Evolutionary conservation across 192 early-diverging fungal species (phyloP), one percentile per base, ranked within the genome.

Genomic region (Backusella westeae): DNA sequence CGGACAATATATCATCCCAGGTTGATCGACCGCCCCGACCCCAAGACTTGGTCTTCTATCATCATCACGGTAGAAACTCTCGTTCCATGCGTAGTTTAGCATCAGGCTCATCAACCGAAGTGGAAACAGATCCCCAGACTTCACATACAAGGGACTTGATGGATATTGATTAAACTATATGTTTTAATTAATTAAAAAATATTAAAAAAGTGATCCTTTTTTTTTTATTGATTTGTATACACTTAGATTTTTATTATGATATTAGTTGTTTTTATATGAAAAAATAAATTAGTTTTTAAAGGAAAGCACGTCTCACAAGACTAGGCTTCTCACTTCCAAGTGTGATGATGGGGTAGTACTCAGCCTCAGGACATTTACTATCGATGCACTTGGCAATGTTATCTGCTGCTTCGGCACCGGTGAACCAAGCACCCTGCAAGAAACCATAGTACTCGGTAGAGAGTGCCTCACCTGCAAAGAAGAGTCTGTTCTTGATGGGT

Each of bases 401-500:
- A 4, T 34, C 34, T 0, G 49, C 80, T 32, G 65, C 53, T 6
- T 81, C 65, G 1, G 41, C 71, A 36, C 80, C 80, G n/a, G 32
- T 74, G 23, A 77, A 72, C 80, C 80, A 81, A 1, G 75, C 80
- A 67, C 80, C 80, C 56, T 81, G 59, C 12, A 81, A 46, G 53
- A 71, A 73, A 8, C 39, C 83, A 77, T 65, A 84, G 44, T 80
- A 82, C 0, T 80, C 73, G 1, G 38, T 19, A 12, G 74, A 77
- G 70, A 77, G 73, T 19, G 81, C 77, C 52, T 84, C 83, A 53
- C 83, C 83, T 29, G 81, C 53, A 70, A 84, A 84, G 77, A 78
- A 84, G 26, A 84, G 29, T 7, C 83, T 68, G 65, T 77, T 78
- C 2, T 77, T 35, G 5, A 84, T 29, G 53, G 77, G 76, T 6